Base-by-base conservation (phyloP, 2,329 filamentous ascomycete species). In the Coleophoma crateriformis region DNA sequence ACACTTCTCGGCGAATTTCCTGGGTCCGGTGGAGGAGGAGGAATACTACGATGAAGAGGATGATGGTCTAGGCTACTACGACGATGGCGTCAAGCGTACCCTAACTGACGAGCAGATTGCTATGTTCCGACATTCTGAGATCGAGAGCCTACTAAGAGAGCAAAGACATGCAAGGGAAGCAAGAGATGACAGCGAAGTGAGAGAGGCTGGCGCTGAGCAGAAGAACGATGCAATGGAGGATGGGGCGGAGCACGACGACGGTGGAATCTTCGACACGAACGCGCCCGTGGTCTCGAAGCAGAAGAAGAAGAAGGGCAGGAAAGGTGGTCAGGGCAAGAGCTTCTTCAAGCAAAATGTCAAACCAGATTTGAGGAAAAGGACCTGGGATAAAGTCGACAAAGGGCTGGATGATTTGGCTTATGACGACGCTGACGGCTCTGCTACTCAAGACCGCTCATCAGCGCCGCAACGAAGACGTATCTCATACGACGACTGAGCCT, bases 21-120 rank as follows among this genome's bases (percentile, higher is more conserved):
- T 76, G 15, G 58, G 67, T n/a, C 64, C 70, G 19, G 82, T 82
- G 55, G 61, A 66, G 13, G 67, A 72, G 7, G 27, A 27, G 27
- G 27, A 27, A 10, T 79, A 82, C 57, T 61, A 75, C 47, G 62
- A 61, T 12, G 67, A 68, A 2, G 53, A 84, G 22, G 79, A 84
- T 37, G 86, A 88, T 61, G 81, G 71, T 1, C 73, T 96, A 14
- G 92, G 90, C 15, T 92, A 89, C 67, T 97, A 97, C 58, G 69
- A 79, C 1, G 91, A 97, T 62, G 91, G 92, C 3, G 81, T 84
- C 53, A 94, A 94, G 65, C 85, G 92, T 38, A 96, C 90, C 15
- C 74, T 97, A 60, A 96, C 91, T 10, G 88, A 96, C 62, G 88
- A 90, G 59, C 88, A 96, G 71, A 89, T 96, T 58, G 81, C 82